Evolutionary conservation across 2,329 filamentous ascomycete species (phyloP).

Genomic region (Ciborinia camelliae): DNA sequence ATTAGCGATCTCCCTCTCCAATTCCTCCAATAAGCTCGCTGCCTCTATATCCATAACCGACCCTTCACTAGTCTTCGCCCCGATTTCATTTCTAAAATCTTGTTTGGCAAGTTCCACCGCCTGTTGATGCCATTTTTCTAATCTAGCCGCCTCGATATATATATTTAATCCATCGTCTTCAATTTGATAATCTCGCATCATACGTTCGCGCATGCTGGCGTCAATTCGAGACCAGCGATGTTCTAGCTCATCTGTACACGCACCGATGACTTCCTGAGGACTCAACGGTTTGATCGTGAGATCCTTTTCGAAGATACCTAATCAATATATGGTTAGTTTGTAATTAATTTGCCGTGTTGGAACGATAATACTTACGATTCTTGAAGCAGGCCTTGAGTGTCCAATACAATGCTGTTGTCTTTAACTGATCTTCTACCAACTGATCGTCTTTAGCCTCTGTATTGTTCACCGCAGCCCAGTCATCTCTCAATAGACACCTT

Average conservation of each 20-base stretch:
- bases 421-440: conserved; percentile 60
- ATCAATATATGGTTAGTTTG: conserved; percentile 1
- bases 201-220: conserved; percentile 60
- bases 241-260: conserved; percentile 59
- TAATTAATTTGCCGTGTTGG: conserved; percentile 33
- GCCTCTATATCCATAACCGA: conserved; percentile 27
- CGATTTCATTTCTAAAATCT: conserved; percentile 39
- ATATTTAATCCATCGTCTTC: conserved; percentile 66
- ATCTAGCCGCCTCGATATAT: conserved; percentile 63
- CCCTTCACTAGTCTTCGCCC: conserved; percentile 31
- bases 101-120: conserved; percentile 40
- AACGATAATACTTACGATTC: conserved; percentile 48
- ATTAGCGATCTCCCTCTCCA: conserved; percentile 33
- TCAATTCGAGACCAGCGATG: conserved; percentile 58
- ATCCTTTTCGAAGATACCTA: conserved; percentile 42
- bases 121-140: conserved; percentile 64
- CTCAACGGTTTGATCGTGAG: conserved; percentile 46
- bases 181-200: conserved; percentile 67
- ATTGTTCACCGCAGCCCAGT: conserved; percentile 79
- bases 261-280: conserved; percentile 55
- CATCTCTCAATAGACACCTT: conserved; percentile 75
- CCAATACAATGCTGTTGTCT: conserved; percentile 63
- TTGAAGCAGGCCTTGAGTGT: conserved; percentile 63
- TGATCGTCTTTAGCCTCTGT: conserved; percentile 71
- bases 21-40: conserved; percentile 25